Percentiles rank a stretch among this genome's conserved stretches.
Evolutionary conservation across 345 rosid species (phyloP).

Genomic region (Moricandia arvensis): DNA sequence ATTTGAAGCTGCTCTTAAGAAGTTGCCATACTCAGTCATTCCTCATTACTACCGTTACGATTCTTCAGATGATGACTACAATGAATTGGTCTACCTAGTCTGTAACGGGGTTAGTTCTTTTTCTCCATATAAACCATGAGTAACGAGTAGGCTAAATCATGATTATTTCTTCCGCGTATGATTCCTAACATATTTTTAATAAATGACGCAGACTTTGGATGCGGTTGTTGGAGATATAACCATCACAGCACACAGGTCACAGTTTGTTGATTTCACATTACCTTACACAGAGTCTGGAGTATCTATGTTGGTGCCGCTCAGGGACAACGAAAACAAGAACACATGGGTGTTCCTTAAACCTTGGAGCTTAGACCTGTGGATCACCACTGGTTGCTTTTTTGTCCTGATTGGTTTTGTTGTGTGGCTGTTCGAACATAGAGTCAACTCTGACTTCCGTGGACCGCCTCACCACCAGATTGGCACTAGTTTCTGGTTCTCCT

Average conservation of each 20-base stretch:
- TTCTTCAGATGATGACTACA: constrained; percentile 24
- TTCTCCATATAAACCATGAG: background rate
- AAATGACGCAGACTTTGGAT: constrained; percentile 44
- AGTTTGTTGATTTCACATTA: constrained; percentile 56
- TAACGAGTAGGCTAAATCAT: too few species aligned
- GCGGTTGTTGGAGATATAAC: constrained; percentile 72
- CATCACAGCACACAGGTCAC: constrained; percentile 47
- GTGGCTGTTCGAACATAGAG: constrained; percentile 73
- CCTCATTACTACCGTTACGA: constrained; percentile 22
- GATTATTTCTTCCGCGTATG: background rate
- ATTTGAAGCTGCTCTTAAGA: constrained; percentile 31
- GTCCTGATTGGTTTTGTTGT: constrained; percentile 56
- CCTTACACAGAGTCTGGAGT: constrained; percentile 76
- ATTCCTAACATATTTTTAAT: background rate
- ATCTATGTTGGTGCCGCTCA: constrained; percentile 60
- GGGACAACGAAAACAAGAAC: constrained; percentile 39
- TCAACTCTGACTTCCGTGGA: constrained; percentile 61
- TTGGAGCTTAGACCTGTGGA: constrained; percentile 64
- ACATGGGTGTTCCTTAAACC: constrained; percentile 75
- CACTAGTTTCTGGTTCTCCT: constrained; percentile 40
- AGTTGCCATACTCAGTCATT: constrained; percentile 33
- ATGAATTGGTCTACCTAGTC: constrained; percentile 41
- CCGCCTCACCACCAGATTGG: constrained; percentile 39
- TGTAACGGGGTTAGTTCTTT: constrained; percentile 38
- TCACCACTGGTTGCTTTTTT: constrained; percentile 52